Evolutionary conservation across 768 basidiomycete genomes (phyloP), one percentile per base, ranked within the genome.

Genomic region (Naematelia aurantialba): DNA sequence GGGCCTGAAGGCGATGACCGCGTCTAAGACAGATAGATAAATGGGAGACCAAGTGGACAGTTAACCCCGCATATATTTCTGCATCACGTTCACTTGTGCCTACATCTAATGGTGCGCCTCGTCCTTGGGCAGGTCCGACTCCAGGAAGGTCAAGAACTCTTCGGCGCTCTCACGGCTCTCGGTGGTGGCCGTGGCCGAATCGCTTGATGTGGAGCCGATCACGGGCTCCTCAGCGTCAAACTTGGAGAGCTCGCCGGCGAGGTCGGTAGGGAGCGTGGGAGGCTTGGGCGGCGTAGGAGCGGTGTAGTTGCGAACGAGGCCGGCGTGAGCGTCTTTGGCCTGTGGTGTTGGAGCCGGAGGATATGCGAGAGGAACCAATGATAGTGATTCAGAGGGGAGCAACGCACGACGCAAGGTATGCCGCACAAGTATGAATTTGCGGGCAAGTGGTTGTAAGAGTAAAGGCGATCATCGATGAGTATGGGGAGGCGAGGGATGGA

Each of bases 301-400:
- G 29, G 85, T 76, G 83, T 87, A 94, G 52, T 83, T 74, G 80
- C 94, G 96, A 61, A 98, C 92, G 58, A 78, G 81, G 56, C 89
- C 89, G 68, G 91, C 85, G 76, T 91, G 89, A 54, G 91, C 91
- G 76, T 96, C 89, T 78, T 89, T 86, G 62, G 87, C 84, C 93
- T 98, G 26, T 27, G 34, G 31, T n/a, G 24, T 50, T 24, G 51
- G 12, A 48, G 61, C 56, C 0, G 50, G 22, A 19, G 52, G n/a
- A n/a, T n/a, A n/a, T n/a, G n/a, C n/a, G n/a, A n/a, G n/a, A n/a
- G n/a, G n/a, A 13, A 29, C 46, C 11, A 45, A 10, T 31, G 12
- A 24, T 13, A 8, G 27, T n/a, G n/a, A n/a, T n/a, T n/a, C n/a
- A n/a, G 10, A 45, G 19, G 45, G 21, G 22, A 51, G 49, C 27